Conservation (phyloP, 225 moss, liverwort and hornwort genomes). For the Straminergon stramineum region DNA sequence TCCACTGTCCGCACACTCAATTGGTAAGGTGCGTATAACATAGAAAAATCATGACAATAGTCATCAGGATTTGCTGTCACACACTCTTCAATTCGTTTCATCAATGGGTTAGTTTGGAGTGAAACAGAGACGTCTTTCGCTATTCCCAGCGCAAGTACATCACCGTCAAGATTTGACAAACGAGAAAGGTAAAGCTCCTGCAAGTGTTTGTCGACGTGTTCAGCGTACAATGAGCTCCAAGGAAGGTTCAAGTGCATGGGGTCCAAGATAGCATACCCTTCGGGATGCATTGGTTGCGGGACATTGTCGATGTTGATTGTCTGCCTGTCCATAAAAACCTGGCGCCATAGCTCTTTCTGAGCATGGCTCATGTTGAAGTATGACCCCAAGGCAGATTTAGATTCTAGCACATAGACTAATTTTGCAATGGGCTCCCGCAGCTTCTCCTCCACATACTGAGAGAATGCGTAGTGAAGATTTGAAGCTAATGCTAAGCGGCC, state of each 20-base stretch:
- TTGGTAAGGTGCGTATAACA: slow-evolving; percentile 25
- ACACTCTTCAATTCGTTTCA: slow-evolving; percentile 11
- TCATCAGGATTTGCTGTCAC: slow-evolving; percentile 4
- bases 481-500: slow-evolving; percentile 33
- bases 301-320: slow-evolving; percentile 26
- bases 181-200: slow-evolving; percentile 25
- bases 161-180: background rate
- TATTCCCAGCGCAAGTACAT: slow-evolving; percentile 2
- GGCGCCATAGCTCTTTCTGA: slow-evolving; percentile 20
- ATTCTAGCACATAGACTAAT: slow-evolving; percentile 31
- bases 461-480: slow-evolving; percentile 37
- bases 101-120: background rate
- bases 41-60: slow-evolving; percentile 25
- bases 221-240: slow-evolving; percentile 31
- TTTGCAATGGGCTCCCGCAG: slow-evolving; percentile 48
- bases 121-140: slow-evolving; percentile 19
- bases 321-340: slow-evolving; percentile 7
- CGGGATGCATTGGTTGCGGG: slow-evolving; percentile 39
- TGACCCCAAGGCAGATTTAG: slow-evolving; percentile 26
- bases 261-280: slow-evolving; percentile 33
- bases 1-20: background rate
- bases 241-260: slow-evolving; percentile 25
- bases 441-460: slow-evolving; percentile 39
- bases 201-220: slow-evolving; percentile 23
- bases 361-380: slow-evolving; percentile 19